Percentiles rank a stretch among this genome's conserved stretches.
phyloP scores from a whole-genome alignment of 257 asterid species.

The Solanum chmielewskii region DNA sequence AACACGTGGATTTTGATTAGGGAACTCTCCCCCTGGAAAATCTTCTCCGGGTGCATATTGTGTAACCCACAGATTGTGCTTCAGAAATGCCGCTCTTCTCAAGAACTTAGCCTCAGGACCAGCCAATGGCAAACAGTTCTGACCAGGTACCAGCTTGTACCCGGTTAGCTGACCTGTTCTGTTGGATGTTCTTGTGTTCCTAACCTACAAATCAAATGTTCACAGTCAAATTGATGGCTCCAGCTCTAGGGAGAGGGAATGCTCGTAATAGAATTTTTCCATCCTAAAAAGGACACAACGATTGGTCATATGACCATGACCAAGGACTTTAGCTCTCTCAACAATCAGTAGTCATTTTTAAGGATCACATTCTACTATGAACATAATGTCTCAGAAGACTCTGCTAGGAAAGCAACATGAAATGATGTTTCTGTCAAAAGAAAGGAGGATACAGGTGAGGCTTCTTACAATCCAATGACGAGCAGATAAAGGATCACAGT shows the following conservation, averaged over 20 bases:
- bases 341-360: neutral
- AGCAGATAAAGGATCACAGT: constrained; percentile 79
- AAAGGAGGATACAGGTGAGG: neutral
- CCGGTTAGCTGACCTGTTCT: constrained; percentile 90
- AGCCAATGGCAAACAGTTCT: constrained; percentile 84
- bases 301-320: neutral
- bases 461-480: constrained; percentile 95
- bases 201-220: constrained; percentile 33
- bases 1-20: constrained; percentile 94
- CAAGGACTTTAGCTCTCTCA: neutral
- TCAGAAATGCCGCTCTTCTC: constrained; percentile 91
- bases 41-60: constrained; percentile 81
- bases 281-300: neutral
- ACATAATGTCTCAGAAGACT: neutral
- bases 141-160: constrained; percentile 86
- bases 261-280: neutral
- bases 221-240: neutral
- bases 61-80: constrained; percentile 95
- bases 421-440: neutral
- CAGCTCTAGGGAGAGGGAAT: neutral
- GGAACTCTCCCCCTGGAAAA: constrained; percentile 97
- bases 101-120: constrained; percentile 88
- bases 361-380: neutral
- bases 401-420: neutral
- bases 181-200: constrained; percentile 85